Conservation (phyloP, 192 early-diverging fungal genomes). For the Lunasporangiospora selenospora region DNA sequence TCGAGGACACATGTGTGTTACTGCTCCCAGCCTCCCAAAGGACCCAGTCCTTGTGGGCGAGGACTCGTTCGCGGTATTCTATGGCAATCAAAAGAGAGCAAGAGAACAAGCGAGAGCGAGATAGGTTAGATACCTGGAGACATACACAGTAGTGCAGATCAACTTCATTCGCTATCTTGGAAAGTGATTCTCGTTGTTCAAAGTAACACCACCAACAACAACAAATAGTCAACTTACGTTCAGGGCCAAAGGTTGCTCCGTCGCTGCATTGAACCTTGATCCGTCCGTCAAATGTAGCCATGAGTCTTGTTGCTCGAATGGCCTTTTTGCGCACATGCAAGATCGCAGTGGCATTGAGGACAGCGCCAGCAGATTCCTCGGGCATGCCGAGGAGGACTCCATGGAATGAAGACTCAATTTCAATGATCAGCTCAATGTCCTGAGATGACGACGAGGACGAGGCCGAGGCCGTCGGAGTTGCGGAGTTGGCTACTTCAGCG, state of each 20-base stretch:
- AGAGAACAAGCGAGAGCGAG: not conserved
- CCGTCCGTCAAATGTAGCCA: constrained; percentile 39
- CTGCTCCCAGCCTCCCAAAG: constrained; percentile 43
- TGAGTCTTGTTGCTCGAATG: constrained; percentile 34
- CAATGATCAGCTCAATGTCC: constrained; percentile 39
- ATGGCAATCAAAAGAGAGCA: not conserved
- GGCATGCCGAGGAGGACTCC: constrained; percentile 40
- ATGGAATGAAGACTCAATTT: constrained; percentile 43
- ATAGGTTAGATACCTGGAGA: not conserved
- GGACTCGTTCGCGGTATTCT: constrained; percentile 45
- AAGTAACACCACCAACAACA: no score
- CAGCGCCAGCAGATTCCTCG: constrained; percentile 36
- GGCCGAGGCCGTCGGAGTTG: constrained; percentile 1
- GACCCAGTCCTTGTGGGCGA: constrained; percentile 47
- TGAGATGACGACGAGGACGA: not conserved
- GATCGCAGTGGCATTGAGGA: constrained; percentile 40
- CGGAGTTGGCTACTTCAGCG: not conserved
- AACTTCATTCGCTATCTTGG: no score
- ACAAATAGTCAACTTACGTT: constrained; percentile 36
- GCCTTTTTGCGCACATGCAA: constrained; percentile 47
- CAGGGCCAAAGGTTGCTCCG: constrained; percentile 41
- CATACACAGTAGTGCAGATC: no score
- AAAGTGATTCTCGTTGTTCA: no score
- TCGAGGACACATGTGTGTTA: constrained; percentile 2
- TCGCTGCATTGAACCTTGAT: constrained; percentile 49